phyloP scores from a whole-genome alignment of 768 basidiomycete species.

The Tylopilus balloui region DNA sequence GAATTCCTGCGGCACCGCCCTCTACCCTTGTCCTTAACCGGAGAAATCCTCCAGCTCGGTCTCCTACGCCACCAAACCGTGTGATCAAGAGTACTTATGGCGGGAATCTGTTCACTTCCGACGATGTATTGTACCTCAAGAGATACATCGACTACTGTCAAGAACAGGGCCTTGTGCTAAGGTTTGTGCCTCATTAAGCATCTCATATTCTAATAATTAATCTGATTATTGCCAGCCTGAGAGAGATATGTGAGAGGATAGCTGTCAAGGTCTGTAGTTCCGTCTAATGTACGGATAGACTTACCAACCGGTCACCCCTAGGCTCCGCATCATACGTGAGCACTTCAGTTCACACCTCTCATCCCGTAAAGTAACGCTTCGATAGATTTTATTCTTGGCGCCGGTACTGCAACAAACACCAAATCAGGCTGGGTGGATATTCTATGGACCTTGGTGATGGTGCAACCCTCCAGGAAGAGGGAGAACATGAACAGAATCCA shows the following conservation, averaged over 20 bases:
- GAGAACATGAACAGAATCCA: slow-evolving; percentile 39
- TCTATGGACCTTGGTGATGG: slow-evolving; percentile 63
- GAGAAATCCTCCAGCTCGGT: slow-evolving; percentile 63
- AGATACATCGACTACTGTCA: slow-evolving; percentile 90
- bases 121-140: slow-evolving; percentile 79
- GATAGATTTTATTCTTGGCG: slow-evolving; percentile 85
- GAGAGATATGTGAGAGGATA: slow-evolving; percentile 85
- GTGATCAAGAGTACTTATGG: slow-evolving; percentile 89
- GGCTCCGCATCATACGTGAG: slow-evolving; percentile 89
- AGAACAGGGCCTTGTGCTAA: slow-evolving; percentile 79
- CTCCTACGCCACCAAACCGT: slow-evolving; percentile 77
- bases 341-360: neutral
- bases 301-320: slow-evolving; percentile 24
- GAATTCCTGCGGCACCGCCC: slow-evolving; percentile 61
- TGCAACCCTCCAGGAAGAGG: slow-evolving; percentile 41
- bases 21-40: slow-evolving; percentile 63
- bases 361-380: neutral
- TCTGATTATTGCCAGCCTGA: slow-evolving; percentile 33
- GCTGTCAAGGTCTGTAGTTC: slow-evolving; percentile 62
- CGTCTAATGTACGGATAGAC: neutral
- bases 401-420: slow-evolving; percentile 88
- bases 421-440: slow-evolving; percentile 84
- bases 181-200: slow-evolving; percentile 38
- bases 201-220: slow-evolving; percentile 25
- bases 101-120: slow-evolving; percentile 81